Evolutionary conservation across 495 filamentous ascomycete species (phyloP), one percentile per base, ranked within the genome.

Genomic region (Penicillium cosmopolitanum): DNA sequence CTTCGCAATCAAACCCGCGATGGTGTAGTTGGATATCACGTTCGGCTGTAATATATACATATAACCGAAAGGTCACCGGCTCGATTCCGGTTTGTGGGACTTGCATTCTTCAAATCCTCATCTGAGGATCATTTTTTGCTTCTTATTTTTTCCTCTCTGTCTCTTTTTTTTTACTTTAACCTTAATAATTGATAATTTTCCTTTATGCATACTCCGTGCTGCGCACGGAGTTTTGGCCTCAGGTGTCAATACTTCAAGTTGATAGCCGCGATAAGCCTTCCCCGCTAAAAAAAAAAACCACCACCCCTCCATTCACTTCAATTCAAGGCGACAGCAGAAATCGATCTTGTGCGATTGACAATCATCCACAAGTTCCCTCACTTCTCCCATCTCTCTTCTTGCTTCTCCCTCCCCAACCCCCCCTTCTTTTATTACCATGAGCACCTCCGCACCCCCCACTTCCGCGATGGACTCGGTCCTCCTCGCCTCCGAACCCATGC

Each of bases 381-480:
- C 28, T 31, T 6, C 28, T 31, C 8, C 5, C 8, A 31, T 31
- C 40, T 12, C 10, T 48, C 16, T 53, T 13, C 12, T 16, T 21
- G 18, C 12, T 11, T 25, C 7, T 35, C 11, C 21, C 11, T 15
- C 8, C 34, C 36, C 35, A n/a, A n/a, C 12, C 18, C 4, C 43
- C 43, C 21, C 25, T 18, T 13, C 40, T 43, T 15, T 2, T 43
- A 43, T 33, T 60, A 63, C 40, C 12, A 71, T 71, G 66, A 64
- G 44, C 43, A 46, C 21, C 31, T 64, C 67, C 34, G 71, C 70
- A 42, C 79, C 93, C 28, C 79, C 93, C 28, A 70, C 82, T 23
- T 83, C 83, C 47, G 92, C 88, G 60, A 89, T 86, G 16, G 84
- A 89, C 72, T 93, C 95, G 10, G 95, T 98, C 18, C 82, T 98